These are phyloP conservation scores for Suillus luteus DNA, from an alignment of 768 basidiomycete species.

Conservation along the genomic window DNA sequence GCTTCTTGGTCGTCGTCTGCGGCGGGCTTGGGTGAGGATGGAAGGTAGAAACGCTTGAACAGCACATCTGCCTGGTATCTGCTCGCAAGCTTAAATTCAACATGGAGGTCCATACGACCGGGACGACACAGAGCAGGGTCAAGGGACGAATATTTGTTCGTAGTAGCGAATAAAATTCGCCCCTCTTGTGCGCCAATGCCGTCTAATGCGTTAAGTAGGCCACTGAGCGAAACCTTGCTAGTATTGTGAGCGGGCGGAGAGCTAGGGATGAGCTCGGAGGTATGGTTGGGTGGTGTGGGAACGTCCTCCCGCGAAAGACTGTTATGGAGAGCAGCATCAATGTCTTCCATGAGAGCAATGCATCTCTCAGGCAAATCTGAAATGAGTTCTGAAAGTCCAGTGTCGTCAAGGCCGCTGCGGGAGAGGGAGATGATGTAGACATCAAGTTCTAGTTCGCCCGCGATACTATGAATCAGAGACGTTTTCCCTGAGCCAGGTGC, in stretches of 20 bases:
- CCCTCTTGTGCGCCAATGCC: constrained; percentile 81
- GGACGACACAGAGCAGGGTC: constrained; percentile 77
- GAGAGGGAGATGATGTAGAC: constrained; percentile 75
- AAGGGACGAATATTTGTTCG: constrained; percentile 69
- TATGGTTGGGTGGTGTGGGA: not conserved
- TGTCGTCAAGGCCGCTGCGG: constrained; percentile 63
- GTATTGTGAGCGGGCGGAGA: constrained; percentile 19
- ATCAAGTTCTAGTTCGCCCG: constrained; percentile 75
- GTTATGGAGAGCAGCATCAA: constrained; percentile 72
- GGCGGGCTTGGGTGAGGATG: constrained; percentile 21
- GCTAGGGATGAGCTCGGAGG: constrained; percentile 3
- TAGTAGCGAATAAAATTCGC: constrained; percentile 79
- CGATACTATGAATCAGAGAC: constrained; percentile 72
- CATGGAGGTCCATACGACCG: constrained; percentile 78
- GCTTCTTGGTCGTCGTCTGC: not conserved
- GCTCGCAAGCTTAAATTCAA: constrained; percentile 78
- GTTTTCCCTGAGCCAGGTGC: constrained; percentile 81
- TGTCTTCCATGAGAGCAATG: constrained; percentile 82
- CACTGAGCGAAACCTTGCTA: constrained; percentile 62
- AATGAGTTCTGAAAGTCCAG: constrained; percentile 56
- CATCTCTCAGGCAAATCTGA: constrained; percentile 66
- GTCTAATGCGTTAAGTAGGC: constrained; percentile 78
- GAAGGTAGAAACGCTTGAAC: constrained; percentile 69
- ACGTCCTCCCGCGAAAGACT: constrained; percentile 38
- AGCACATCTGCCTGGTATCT: constrained; percentile 65